A percentile compares a stretch with the other conserved stretches of the same genome.
Evolutionary conservation across 2,329 filamentous ascomycete genomes (phyloP).

Genomic region (Paracorniculantispora psalliotae): DNA sequence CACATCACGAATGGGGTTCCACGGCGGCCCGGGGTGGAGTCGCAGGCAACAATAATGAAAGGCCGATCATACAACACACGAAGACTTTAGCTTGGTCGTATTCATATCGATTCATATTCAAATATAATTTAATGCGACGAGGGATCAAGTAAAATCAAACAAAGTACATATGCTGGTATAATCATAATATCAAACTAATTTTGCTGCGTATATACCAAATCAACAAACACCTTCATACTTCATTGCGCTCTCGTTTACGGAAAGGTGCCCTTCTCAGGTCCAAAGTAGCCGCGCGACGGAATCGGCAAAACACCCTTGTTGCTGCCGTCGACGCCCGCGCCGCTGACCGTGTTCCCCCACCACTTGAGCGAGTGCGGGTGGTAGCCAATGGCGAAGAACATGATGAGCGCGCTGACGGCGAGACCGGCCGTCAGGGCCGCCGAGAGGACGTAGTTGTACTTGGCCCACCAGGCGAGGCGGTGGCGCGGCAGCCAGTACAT

Average conservation of each 20-base stretch:
- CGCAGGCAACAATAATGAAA: constrained; percentile 1
- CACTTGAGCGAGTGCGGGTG: constrained; percentile 32
- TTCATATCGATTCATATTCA: constrained; percentile 14
- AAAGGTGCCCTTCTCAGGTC: constrained; percentile 22
- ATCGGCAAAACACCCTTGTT: constrained; percentile 20
- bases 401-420: constrained; percentile 36
- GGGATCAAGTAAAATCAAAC: not conserved
- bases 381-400: constrained; percentile 39
- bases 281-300: constrained; percentile 24
- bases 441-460: constrained; percentile 43
- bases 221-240: not conserved
- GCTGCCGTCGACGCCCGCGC: constrained; percentile 19
- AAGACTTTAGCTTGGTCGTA: too few relatives aligned
- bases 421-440: constrained; percentile 38
- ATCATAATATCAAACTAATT: too few relatives aligned
- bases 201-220: not conserved
- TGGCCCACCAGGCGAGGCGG: constrained; percentile 38
- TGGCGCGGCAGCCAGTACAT: constrained; percentile 37
- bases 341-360: constrained; percentile 37
- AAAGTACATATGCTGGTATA: not conserved
- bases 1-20: too few relatives aligned
- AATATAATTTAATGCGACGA: too few relatives aligned
- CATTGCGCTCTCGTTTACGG: constrained; percentile 4
- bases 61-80: not conserved
- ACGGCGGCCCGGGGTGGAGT: not conserved